A percentile compares a stretch with the other conserved stretches of the same genome.
Evolutionary conservation across 2,329 filamentous ascomycete species (phyloP).

Genomic region (Apiospora koreana): DNA sequence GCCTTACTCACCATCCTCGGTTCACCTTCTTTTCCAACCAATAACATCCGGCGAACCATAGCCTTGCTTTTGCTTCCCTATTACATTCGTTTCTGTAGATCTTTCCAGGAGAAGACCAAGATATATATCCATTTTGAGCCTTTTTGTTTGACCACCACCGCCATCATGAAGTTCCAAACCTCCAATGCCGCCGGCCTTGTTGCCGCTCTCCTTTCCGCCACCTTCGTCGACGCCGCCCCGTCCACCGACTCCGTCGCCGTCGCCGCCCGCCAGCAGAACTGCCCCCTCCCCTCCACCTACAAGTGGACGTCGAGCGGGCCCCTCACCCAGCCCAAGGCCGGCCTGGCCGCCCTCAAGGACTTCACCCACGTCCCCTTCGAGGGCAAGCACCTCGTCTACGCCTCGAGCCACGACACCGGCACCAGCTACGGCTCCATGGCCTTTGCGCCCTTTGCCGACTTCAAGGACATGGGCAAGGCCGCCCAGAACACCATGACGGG

Average conservation of each 20-base stretch:
- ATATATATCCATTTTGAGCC: not conserved
- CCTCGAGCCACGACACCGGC: constrained; percentile 44
- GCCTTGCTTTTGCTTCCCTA: not conserved
- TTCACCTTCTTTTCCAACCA: not conserved
- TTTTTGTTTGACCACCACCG: not conserved
- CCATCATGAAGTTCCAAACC: constrained; percentile 1
- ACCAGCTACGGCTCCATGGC: constrained; percentile 57
- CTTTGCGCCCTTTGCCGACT: constrained; percentile 57
- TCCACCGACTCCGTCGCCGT: not conserved
- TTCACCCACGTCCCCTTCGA: constrained; percentile 59
- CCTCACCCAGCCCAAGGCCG: constrained; percentile 12
- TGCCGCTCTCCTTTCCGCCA: not conserved
- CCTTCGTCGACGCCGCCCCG: not conserved
- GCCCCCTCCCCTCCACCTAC: constrained; percentile 8
- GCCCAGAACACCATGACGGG: constrained; percentile 52
- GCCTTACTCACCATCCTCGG: not conserved
- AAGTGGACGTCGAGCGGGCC: not conserved
- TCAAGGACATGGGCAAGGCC: constrained; percentile 51
- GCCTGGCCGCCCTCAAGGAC: constrained; percentile 56
- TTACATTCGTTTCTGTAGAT: constrained; percentile 8
- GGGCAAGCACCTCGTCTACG: constrained; percentile 62
- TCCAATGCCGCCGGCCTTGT: constrained; percentile 3
- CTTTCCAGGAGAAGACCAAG: constrained; percentile 2
- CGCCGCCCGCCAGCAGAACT: not conserved
- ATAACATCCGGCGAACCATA: not conserved